Conservation (phyloP, 257 asterid species). For the Ilex aquifolium region DNA sequence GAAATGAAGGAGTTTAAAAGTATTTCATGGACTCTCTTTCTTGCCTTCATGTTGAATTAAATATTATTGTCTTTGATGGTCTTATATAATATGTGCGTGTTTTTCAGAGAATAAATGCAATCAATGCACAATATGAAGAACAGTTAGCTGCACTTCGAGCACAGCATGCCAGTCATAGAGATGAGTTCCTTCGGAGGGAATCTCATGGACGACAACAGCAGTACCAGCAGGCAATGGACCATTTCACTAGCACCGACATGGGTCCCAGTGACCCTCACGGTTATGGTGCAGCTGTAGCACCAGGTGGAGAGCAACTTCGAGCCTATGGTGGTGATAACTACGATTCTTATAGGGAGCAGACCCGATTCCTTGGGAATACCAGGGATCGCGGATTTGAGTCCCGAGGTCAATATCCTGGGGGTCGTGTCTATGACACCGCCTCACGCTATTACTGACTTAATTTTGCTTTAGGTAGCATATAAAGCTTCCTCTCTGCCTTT, state of each 20-base stretch:
- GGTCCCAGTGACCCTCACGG: constrained; percentile 46
- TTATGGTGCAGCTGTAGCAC: constrained; percentile 25
- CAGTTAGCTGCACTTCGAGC: constrained; percentile 57
- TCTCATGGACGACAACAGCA: constrained; percentile 61
- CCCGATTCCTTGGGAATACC: constrained; percentile 38
- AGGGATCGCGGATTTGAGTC: constrained; percentile 55
- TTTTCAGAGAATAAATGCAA: constrained; percentile 55
- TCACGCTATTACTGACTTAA: constrained; percentile 41
- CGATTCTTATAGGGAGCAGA: constrained; percentile 50
- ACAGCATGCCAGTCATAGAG: constrained; percentile 54
- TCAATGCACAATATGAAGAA: constrained; percentile 58
- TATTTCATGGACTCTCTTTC: no score
- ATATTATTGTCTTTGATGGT: no score
- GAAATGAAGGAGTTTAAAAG: no score
- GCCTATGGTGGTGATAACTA: constrained; percentile 44
- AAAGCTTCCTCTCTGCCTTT: no score
- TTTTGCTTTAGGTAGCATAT: neutral
- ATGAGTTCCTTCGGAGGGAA: constrained; percentile 58
- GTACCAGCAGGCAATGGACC: constrained; percentile 54
- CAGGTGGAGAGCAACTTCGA: constrained; percentile 39
- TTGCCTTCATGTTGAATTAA: no score
- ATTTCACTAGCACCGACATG: constrained; percentile 34
- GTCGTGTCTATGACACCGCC: constrained; percentile 54
- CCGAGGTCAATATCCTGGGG: constrained; percentile 58
- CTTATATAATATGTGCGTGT: constrained; percentile 1